Base-by-base conservation (phyloP, 345 rosid species). In the Gossypium stocksii region DNA sequence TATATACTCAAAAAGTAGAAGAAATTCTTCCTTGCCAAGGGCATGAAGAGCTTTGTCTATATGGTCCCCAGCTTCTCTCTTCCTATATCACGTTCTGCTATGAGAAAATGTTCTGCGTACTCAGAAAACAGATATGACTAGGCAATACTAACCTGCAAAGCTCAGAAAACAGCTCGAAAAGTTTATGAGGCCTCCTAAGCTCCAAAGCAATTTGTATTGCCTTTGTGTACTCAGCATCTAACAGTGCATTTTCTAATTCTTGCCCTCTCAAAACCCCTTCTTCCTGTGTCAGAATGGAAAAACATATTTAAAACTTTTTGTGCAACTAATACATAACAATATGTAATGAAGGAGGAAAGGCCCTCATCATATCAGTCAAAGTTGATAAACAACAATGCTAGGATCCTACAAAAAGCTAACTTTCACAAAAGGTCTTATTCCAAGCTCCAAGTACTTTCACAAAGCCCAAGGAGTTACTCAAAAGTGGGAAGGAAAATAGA, bases 191-290 rank as follows among this genome's bases (percentile, higher is more conserved):
- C 83, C 90, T 82, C 71, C 82, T 84, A 68, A 94, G 92, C 87
- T 90, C 91, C 78, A 92, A 90, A 61, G 99, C 97, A 79, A 95
- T 73, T 83, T 84, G 85, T 70, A 92, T 91, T 51, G 99, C 97
- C 79, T 89, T 93, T 7, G 77, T 78, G 76, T 89, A 93, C 70
- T 93, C 88, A 27, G 88, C 91, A 86, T 93, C 97, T 74, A 89
- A 58, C 44, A 89, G 84, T 59, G 96, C 98, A 82, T 92, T 94
- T 81, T 92, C 98, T 81, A 93, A 78, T 80, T 93, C 98, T 81
- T 91, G 97, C 64, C 95, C 87, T 86, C 80, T 88, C 81, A 95
- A 77, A 76, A 91, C 85, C 22, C 80, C 82, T 88, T 87, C 90
- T 78, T 87, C 99, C 98, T 95, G 88, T 44, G 84, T 75, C 29